Conservation (phyloP, 1,139 yeast species). For the Magnusiomyces tetraspermus region DNA sequence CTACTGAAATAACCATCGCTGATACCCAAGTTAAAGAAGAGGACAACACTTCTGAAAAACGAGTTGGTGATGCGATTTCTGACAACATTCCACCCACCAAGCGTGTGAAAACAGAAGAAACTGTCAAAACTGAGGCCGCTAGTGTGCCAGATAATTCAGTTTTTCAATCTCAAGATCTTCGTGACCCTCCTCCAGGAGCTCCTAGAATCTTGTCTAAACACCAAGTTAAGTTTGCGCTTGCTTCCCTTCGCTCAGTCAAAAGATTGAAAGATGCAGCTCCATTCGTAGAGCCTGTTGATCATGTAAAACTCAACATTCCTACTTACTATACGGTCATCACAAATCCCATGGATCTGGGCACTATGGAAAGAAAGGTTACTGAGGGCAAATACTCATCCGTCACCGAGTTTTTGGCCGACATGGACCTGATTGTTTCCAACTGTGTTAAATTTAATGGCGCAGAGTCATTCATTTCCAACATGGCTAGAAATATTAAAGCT, state of each 20-base stretch:
- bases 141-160: background rate
- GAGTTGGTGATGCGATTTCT: background rate
- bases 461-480: slow-evolving; percentile 70
- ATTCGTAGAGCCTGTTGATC: slow-evolving; percentile 82
- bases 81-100: background rate
- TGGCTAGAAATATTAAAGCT: slow-evolving; percentile 85
- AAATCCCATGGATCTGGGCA: slow-evolving; percentile 89
- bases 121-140: background rate
- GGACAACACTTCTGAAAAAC: background rate
- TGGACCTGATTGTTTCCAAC: slow-evolving; percentile 74
- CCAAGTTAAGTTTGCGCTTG: slow-evolving; percentile 53
- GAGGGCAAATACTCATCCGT: slow-evolving; percentile 64
- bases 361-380: slow-evolving; percentile 72
- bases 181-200: slow-evolving; percentile 23
- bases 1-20: background rate
- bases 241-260: slow-evolving; percentile 55
- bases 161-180: slow-evolving; percentile 4
- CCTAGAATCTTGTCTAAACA: slow-evolving; percentile 69
- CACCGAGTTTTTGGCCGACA: slow-evolving; percentile 63
- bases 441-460: slow-evolving; percentile 81
- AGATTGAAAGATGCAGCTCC: slow-evolving; percentile 90
- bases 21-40: background rate
- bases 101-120: background rate
- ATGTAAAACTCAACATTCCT: slow-evolving; percentile 79
- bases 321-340: slow-evolving; percentile 74